Conservation (phyloP, 495 filamentous ascomycete genomes). For the Aspergillus biplanus region DNA sequence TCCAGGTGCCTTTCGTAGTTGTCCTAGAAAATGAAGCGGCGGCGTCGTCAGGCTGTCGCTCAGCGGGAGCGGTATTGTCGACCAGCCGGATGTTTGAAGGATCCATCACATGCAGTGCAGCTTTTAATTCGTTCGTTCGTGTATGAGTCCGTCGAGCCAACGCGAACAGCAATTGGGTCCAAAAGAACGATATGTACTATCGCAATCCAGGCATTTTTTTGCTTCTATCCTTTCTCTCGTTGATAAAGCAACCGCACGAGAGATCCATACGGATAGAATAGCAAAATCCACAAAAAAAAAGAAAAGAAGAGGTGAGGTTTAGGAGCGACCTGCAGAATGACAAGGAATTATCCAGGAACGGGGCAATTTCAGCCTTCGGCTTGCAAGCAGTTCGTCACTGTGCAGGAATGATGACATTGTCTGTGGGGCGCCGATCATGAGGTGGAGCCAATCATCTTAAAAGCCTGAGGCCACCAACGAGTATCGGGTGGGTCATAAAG, state of each 20-base stretch:
- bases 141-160: no score
- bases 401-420: constrained; percentile 39
- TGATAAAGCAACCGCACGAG: neutral
- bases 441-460: no score
- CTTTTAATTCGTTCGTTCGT: neutral
- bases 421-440: constrained; percentile 32
- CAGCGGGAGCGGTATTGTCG: constrained; percentile 44
- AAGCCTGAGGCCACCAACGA: no score
- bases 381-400: neutral
- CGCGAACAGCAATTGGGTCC: neutral
- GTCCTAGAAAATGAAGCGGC: constrained; percentile 20
- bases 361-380: neutral
- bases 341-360: no score
- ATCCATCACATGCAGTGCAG: constrained; percentile 28
- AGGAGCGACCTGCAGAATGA: no score
- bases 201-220: neutral
- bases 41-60: constrained; percentile 30
- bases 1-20: constrained; percentile 26
- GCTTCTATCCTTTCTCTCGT: neutral
- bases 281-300: constrained; percentile 1
- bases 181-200: neutral
- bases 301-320: constrained; percentile 4
- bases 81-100: constrained; percentile 36
- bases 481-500: neutral
- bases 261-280: neutral